These are phyloP conservation scores for Xanthoconium separans DNA, from an alignment of 1,284 basidiomycete species.

Conservation along the genomic window DNA sequence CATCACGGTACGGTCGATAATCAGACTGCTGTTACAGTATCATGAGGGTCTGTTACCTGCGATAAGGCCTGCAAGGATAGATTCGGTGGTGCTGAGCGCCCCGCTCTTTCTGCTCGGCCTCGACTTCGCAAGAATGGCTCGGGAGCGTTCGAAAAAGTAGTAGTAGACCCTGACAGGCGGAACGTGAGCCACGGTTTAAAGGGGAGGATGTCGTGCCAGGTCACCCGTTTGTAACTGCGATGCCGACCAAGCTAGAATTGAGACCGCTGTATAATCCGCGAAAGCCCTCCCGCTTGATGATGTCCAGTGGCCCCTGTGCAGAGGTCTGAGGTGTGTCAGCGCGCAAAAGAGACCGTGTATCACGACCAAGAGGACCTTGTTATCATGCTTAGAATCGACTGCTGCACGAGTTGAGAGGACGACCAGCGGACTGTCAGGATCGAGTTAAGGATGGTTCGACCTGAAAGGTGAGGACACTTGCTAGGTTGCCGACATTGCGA, in stretches of 20 bases:
- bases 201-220: conserved; percentile 17
- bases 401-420: conserved; percentile 93
- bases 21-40: neutral
- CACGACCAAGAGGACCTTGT: conserved; percentile 49
- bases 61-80: conserved; percentile 87
- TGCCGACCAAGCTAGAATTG: conserved; percentile 83
- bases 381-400: conserved; percentile 80
- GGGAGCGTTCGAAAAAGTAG: conserved; percentile 78
- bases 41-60: conserved; percentile 56
- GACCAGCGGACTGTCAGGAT: conserved; percentile 73
- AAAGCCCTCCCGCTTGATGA: conserved; percentile 84
- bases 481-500: conserved; percentile 87
- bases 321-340: conserved; percentile 44
- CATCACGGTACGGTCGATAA: neutral
- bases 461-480: conserved; percentile 38
- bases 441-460: conserved; percentile 13
- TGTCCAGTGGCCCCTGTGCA: conserved; percentile 63
- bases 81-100: conserved; percentile 80
- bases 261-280: conserved; percentile 88
- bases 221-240: conserved; percentile 91
- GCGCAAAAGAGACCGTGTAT: neutral
- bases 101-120: conserved; percentile 63
- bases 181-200: neutral
- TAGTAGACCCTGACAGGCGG: conserved; percentile 65
- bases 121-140: conserved; percentile 55